phyloP scores from a whole-genome alignment of 2,329 filamentous ascomycete genomes.

The Penicillium occitanis region DNA sequence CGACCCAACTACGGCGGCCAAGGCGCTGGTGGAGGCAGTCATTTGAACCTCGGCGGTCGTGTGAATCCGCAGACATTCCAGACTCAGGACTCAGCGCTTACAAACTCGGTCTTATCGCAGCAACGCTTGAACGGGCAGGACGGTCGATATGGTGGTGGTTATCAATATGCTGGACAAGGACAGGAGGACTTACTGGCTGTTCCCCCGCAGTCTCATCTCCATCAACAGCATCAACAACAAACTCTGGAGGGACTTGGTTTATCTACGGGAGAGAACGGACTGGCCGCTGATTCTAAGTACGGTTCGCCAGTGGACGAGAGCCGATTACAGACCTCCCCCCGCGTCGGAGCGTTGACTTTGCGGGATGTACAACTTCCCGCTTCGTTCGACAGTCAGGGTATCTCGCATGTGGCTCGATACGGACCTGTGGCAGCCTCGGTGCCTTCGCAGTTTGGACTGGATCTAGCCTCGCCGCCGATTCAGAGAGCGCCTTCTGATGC shows the following conservation, averaged over 20 bases:
- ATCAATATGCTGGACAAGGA: slow-evolving; percentile 35
- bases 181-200: slow-evolving; percentile 45
- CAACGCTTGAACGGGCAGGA: slow-evolving; percentile 58
- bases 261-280: slow-evolving; percentile 52
- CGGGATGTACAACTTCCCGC: slow-evolving; percentile 89
- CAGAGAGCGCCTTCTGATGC: slow-evolving; percentile 65
- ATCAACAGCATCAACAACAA: slow-evolving; percentile 31
- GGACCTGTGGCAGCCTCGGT: slow-evolving; percentile 91
- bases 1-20: slow-evolving; percentile 55
- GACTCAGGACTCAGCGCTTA: slow-evolving; percentile 69
- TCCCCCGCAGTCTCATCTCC: slow-evolving; percentile 39
- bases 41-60: slow-evolving; percentile 65
- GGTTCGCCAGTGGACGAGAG: slow-evolving; percentile 80
- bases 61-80: slow-evolving; percentile 64
- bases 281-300: slow-evolving; percentile 65
- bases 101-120: slow-evolving; percentile 67
- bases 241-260: slow-evolving; percentile 16
- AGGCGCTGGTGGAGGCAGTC: slow-evolving; percentile 58
- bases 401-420: slow-evolving; percentile 85
- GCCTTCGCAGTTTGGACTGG: slow-evolving; percentile 85
- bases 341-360: slow-evolving; percentile 67
- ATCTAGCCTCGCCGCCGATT: slow-evolving; percentile 59
- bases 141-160: slow-evolving; percentile 38
- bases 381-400: slow-evolving; percentile 93
- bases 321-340: slow-evolving; percentile 75